Conservation (phyloP, 2,329 filamentous ascomycete genomes). For the Colletotrichum truncatum region DNA sequence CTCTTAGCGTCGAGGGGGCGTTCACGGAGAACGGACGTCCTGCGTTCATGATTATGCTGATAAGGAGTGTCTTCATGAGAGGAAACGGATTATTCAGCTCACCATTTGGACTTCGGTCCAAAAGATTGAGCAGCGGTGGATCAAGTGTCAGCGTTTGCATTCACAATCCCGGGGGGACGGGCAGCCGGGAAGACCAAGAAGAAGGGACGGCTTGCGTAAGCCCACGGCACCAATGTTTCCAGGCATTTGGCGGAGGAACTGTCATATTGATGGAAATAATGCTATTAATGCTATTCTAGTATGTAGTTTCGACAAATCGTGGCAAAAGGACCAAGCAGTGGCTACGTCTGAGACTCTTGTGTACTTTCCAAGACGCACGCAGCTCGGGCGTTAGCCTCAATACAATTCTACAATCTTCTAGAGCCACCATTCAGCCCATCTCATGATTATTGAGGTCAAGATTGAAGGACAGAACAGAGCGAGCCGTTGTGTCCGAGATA, state of each 20-base stretch:
- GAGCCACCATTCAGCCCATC: background rate
- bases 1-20: background rate
- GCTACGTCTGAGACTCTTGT: background rate
- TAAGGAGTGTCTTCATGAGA: background rate
- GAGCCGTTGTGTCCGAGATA: conserved; percentile 3
- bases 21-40: background rate
- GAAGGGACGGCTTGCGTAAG: conserved; percentile 9
- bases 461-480: background rate
- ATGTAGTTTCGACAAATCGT: background rate
- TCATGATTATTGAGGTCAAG: background rate
- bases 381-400: background rate
- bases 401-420: background rate
- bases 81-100: background rate
- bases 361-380: background rate
- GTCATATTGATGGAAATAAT: background rate
- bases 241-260: too few species aligned
- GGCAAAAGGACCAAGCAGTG: background rate
- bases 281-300: background rate
- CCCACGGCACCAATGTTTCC: conserved; percentile 1
- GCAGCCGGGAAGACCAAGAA: background rate
- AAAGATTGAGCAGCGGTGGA: conserved; percentile 3
- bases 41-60: background rate
- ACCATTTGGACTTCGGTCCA: background rate
- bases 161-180: background rate
- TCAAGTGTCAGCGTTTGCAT: background rate